Conservation (phyloP, 2,329 filamentous ascomycete genomes). For the Colletotrichum brevisporum region DNA sequence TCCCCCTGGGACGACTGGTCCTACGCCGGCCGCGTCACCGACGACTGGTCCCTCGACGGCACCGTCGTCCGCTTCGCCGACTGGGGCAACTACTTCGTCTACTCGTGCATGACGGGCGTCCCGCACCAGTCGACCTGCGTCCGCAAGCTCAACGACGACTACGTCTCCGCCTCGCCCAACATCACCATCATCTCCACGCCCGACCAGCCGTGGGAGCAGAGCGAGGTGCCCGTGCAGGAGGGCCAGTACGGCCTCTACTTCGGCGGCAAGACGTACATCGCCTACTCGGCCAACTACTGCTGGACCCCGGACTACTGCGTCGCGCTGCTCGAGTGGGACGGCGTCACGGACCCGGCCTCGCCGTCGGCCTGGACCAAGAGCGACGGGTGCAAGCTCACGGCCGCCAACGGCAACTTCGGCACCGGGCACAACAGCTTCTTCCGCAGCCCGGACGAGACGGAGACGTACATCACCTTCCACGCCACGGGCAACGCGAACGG, state of each 20-base stretch:
- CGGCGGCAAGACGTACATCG: conserved; percentile 65
- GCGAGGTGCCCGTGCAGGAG: conserved; percentile 67
- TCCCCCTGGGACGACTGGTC: conserved; percentile 66
- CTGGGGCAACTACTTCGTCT: conserved; percentile 66
- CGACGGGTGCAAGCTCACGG: conserved; percentile 63
- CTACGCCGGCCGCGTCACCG: conserved; percentile 62
- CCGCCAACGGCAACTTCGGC: conserved; percentile 69
- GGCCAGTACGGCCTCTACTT: conserved; percentile 68
- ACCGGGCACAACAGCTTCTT: conserved; percentile 73
- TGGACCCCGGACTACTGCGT: conserved; percentile 69
- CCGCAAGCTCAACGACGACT: conserved; percentile 56
- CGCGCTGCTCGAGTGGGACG: conserved; percentile 67
- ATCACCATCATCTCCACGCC: conserved; percentile 65
- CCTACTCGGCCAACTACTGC: conserved; percentile 70
- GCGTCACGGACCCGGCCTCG: conserved; percentile 60
- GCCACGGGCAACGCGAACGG: conserved; percentile 64
- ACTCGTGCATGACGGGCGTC: conserved; percentile 64
- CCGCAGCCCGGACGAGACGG: conserved; percentile 65
- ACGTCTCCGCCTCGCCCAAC: conserved; percentile 57
- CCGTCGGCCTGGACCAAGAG: conserved; percentile 65
- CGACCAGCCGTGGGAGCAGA: conserved; percentile 64
- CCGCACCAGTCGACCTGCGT: conserved; percentile 55
- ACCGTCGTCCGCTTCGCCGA: conserved; percentile 64
- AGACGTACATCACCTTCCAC: conserved; percentile 71
- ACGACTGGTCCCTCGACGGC: conserved; percentile 68